Percentiles rank a stretch among this genome's conserved stretches.
phyloP scores from a whole-genome alignment of 1,284 basidiomycete species.

The Peniophora sp. region DNA sequence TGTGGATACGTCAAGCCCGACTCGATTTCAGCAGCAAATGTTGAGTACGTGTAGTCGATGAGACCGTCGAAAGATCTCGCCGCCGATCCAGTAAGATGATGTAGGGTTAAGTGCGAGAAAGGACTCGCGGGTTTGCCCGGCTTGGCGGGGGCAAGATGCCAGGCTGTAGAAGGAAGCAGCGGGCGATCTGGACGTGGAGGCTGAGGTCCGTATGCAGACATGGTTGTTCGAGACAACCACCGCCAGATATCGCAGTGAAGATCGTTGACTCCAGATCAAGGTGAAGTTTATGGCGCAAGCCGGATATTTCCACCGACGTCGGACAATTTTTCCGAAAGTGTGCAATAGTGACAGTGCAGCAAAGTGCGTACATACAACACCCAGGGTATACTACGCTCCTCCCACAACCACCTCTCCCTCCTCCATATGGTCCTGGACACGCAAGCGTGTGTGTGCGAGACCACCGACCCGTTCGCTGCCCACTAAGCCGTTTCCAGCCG shows the following conservation, averaged over 20 bases:
- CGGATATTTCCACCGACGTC: too few relatives aligned
- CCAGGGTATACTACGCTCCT: too few relatives aligned
- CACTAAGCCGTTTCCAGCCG: constrained; percentile 2
- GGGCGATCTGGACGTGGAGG: constrained; percentile 1
- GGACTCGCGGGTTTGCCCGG: constrained; percentile 6
- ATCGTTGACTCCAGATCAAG: too few relatives aligned
- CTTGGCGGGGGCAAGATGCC: constrained; percentile 11
- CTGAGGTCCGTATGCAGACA: constrained; percentile 26
- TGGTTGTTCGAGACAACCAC: constrained; percentile 2
- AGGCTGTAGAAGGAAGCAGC: constrained; percentile 18
- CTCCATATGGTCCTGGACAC: too few relatives aligned
- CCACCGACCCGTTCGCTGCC: constrained; percentile 70
- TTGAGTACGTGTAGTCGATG: constrained; percentile 48
- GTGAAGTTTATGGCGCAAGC: too few relatives aligned
- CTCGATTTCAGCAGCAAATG: constrained; percentile 71
- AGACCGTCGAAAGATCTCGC: constrained; percentile 40
- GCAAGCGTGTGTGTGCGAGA: constrained; percentile 44
- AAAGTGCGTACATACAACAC: too few relatives aligned
- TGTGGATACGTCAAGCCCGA: constrained; percentile 82
- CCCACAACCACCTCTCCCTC: too few relatives aligned
- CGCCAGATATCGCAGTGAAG: not conserved
- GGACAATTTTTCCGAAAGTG: too few relatives aligned
- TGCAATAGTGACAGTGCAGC: too few relatives aligned
- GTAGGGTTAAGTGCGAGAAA: constrained; percentile 35
- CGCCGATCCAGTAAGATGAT: constrained; percentile 54